Evolutionary conservation across 2,329 filamentous ascomycete species (phyloP).

Genomic region (Colletotrichum karsti): DNA sequence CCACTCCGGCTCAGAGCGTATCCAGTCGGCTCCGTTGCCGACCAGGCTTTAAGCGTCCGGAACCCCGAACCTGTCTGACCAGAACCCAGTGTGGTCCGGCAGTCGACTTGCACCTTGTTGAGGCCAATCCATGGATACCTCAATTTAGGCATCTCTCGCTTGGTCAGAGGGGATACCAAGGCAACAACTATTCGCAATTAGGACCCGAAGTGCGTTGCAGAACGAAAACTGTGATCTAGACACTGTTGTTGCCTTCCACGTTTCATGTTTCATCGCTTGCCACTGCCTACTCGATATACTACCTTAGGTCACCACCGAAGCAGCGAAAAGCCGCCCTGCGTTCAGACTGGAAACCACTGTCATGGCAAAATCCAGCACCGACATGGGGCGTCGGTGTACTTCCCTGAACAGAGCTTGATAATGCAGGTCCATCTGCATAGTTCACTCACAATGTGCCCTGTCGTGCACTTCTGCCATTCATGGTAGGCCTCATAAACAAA

Average conservation of each 20-base stretch:
- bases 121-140: not conserved
- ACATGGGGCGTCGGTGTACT: not conserved
- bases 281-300: too few species aligned
- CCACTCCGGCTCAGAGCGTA: not conserved
- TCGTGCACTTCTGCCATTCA: not conserved
- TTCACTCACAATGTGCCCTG: not conserved
- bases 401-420: not conserved
- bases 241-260: too few species aligned
- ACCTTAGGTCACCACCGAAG: too few species aligned
- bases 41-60: not conserved
- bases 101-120: not conserved
- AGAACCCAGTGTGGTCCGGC: not conserved
- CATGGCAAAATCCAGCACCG: conserved; percentile 6
- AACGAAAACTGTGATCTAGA: too few species aligned
- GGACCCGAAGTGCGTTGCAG: too few species aligned
- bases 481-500: not conserved
- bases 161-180: too few species aligned
- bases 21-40: conserved; percentile 10
- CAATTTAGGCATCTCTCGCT: not conserved
- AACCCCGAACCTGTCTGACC: not conserved
- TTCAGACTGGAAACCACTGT: not conserved
- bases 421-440: not conserved
- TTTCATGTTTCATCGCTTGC: too few species aligned
- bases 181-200: not conserved
- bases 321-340: not conserved